Percentiles rank a stretch among this genome's conserved stretches.
phyloP scores from a whole-genome alignment of 2,329 filamentous ascomycete species.

The Ophiognomonia clavigignenti-juglandacearum region DNA sequence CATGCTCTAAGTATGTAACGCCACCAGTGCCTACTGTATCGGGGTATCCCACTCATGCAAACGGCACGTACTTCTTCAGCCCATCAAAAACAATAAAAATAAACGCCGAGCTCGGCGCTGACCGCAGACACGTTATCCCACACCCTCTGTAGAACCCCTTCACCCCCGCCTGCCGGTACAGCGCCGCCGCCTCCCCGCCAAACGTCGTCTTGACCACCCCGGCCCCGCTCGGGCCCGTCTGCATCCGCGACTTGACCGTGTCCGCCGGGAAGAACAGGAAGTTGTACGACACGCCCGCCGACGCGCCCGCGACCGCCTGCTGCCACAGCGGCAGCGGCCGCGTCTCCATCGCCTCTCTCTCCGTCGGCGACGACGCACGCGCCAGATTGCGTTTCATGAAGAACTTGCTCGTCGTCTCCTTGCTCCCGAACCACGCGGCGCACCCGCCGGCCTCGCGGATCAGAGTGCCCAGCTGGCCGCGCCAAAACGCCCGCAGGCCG shows the following conservation, averaged over 20 bases:
- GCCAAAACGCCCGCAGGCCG: constrained; percentile 88
- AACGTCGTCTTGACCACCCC: constrained; percentile 60
- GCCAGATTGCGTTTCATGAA: constrained; percentile 58
- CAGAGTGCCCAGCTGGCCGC: constrained; percentile 87
- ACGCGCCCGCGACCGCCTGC: constrained; percentile 80
- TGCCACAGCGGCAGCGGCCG: constrained; percentile 73
- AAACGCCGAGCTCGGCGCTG: constrained; percentile 93
- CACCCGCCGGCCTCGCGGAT: constrained; percentile 91
- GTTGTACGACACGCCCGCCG: constrained; percentile 90
- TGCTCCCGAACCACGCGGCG: constrained; percentile 91
- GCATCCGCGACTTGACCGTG: constrained; percentile 95
- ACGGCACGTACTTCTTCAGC: constrained; percentile 64
- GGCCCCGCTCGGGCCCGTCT: constrained; percentile 64
- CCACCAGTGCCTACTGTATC: neutral
- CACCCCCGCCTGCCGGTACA: constrained; percentile 82
- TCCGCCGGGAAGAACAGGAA: constrained; percentile 97
- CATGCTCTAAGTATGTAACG: neutral
- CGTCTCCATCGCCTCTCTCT: constrained; percentile 36
- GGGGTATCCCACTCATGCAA: constrained; percentile 27
- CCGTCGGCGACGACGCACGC: constrained; percentile 31
- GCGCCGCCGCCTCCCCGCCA: constrained; percentile 59
- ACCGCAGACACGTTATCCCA: constrained; percentile 83
- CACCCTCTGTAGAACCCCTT: constrained; percentile 89
- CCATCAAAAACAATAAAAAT: constrained; percentile 96
- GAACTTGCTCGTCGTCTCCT: constrained; percentile 71